Evolutionary conservation across 2,329 filamentous ascomycete genomes (phyloP), one percentile per base, ranked within the genome.

Genomic region (Talaromyces funiculosus): DNA sequence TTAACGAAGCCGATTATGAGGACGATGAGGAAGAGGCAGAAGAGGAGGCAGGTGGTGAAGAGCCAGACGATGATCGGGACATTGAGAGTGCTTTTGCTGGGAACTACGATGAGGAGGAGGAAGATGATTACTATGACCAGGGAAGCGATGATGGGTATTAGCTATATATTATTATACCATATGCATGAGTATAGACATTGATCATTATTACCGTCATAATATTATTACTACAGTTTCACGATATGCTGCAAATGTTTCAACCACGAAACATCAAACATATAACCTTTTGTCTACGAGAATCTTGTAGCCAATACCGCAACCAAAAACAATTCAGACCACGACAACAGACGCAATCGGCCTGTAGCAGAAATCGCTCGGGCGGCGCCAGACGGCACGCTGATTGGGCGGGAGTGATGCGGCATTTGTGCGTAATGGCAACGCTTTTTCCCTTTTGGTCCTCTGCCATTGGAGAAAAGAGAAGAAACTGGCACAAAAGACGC

Each of bases 51-150:
- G 66, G 61, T n/a, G 66, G 65, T 14, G 64, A 65, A 2, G 72
- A 74, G 1, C 69, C 72, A 9, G 68, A 72, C 3, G 71, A 71
- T 42, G 64, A 64, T 2, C 70, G 72, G 59, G 68, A 68, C 18
- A 49, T 75, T 35, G 71, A 75, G 6, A 72, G 68, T 40, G 71
- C 74, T 6, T 74, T 77, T 64, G 70, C 73, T 24, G 74, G 74
- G 9, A 67, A 68, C 7, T 77, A 75, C 47, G 69, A 71, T 55
- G 69, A 72, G 26, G 69, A 72, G 18, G 67, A 72, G 26, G 69
- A 72, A n/a, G 67, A 69, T 53, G 70, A 72, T 26, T 69, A 64
- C n/a, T 71, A 69, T 57, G 73, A 75, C 47, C 71, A 74, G 51
- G 51, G 59, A 69, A 54, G 69, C 58, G 70, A 67, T 63, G 68